Evolutionary conservation across 169 alveolate species (phyloP).

Genomic region (Cryptosporidium canis): DNA sequence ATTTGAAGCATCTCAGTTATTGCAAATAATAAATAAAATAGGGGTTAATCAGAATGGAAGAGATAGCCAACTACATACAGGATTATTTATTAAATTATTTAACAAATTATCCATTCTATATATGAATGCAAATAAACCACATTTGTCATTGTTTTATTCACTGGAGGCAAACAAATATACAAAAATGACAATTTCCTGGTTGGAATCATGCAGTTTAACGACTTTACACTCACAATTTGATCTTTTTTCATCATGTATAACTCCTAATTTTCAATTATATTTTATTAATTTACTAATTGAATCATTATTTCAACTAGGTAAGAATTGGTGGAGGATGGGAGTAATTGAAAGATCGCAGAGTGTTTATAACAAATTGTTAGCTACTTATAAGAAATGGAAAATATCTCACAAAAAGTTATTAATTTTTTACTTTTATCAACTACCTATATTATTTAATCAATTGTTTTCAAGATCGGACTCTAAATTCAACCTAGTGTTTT

Average conservation of each 20-base stretch:
- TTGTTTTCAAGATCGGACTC: constrained; percentile 2
- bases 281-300: not conserved
- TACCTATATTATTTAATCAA: constrained; percentile 6
- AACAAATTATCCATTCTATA: constrained; percentile 13
- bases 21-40: not conserved
- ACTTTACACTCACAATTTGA: not conserved
- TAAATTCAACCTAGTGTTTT: not conserved
- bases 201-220: not conserved
- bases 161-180: constrained; percentile 21
- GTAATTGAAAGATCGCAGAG: constrained; percentile 46
- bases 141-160: constrained; percentile 6
- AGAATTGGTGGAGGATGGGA: constrained; percentile 55
- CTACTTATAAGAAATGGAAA: constrained; percentile 36
- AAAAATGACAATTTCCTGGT: not conserved
- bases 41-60: not conserved
- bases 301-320: not conserved
- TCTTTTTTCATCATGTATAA: not conserved
- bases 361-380: not conserved
- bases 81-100: not conserved
- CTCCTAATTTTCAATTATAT: not conserved
- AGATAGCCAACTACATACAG: not conserved
- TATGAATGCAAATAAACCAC: constrained; percentile 11
- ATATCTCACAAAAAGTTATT: not conserved
- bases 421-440: not conserved
- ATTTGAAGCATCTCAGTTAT: not conserved